These are phyloP conservation scores for Massospora cicadina DNA, from an alignment of 371 early-diverging fungal species.

Conservation along the genomic window DNA sequence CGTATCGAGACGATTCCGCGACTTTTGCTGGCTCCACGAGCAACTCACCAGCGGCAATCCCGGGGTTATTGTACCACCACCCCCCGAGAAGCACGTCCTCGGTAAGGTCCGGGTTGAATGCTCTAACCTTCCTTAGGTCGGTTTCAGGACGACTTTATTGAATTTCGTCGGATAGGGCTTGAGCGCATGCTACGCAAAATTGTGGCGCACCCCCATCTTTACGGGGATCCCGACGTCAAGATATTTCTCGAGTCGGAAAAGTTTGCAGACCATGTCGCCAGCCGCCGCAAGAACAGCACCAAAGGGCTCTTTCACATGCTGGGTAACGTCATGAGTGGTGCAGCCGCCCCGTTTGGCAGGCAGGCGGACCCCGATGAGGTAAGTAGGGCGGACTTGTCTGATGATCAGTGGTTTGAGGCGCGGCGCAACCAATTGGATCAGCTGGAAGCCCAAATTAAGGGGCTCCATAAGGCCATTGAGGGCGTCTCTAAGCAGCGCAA, in stretches of 20 bases:
- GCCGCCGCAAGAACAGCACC: conserved; percentile 13
- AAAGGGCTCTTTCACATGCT: conserved; percentile 33
- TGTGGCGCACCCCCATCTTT: conserved; percentile 63
- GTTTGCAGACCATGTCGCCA: conserved; percentile 43
- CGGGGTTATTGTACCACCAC: conserved; percentile 82
- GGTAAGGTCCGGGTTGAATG: conserved; percentile 19
- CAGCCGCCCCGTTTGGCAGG: conserved; percentile 25
- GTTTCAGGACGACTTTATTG: conserved; percentile 91
- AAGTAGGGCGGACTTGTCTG: neutral
- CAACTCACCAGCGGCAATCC: conserved; percentile 63
- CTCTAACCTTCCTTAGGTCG: conserved; percentile 32
- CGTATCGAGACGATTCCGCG: conserved; percentile 53
- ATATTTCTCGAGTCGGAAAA: conserved; percentile 79
- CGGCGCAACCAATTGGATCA: conserved; percentile 59
- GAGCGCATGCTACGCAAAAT: conserved; percentile 69
- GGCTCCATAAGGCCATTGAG: conserved; percentile 64
- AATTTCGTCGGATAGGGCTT: conserved; percentile 61
- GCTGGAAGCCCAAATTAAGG: conserved; percentile 67
- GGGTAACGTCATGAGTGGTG: conserved; percentile 27
- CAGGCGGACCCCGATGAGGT: conserved; percentile 32
- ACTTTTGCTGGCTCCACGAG: conserved; percentile 87
- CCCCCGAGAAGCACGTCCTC: conserved; percentile 84
- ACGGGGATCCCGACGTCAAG: conserved; percentile 63
- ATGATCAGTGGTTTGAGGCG: conserved; percentile 50
- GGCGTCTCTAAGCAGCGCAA: conserved; percentile 59